Percentiles rank a stretch among this genome's conserved stretches.
These are phyloP conservation scores for Aspergillus nomiae DNA, from an alignment of 2,329 filamentous ascomycete genomes.

Conservation along the genomic window DNA sequence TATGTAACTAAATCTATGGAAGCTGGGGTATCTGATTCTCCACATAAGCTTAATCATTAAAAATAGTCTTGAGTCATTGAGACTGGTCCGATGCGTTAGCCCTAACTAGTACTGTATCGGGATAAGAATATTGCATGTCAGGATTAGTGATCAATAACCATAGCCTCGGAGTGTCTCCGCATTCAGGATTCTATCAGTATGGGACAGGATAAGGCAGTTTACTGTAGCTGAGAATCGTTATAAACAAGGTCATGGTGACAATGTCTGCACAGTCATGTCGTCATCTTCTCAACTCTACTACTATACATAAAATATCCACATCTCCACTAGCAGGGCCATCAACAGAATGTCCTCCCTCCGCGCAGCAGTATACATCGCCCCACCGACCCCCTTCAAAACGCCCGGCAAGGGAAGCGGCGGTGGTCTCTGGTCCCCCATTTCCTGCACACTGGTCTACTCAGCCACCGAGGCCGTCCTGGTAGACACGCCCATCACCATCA, in stretches of 20 bases:
- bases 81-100: too few relatives aligned
- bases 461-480: constrained; percentile 40
- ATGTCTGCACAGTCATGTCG: too few relatives aligned
- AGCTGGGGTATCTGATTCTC: background rate
- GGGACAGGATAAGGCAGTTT: too few relatives aligned
- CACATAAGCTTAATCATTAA: background rate
- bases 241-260: too few relatives aligned
- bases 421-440: constrained; percentile 9
- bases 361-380: constrained; percentile 8
- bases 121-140: background rate
- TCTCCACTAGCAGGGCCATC: background rate
- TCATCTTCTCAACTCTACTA: too few relatives aligned
- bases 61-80: background rate
- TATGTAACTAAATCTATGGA: background rate
- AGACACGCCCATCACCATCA: constrained; percentile 35
- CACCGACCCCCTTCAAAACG: constrained; percentile 6
- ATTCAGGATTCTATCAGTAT: background rate
- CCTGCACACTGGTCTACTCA: constrained; percentile 26
- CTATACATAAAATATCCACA: background rate
- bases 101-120: too few relatives aligned
- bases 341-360: constrained; percentile 3
- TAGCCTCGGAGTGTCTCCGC: background rate
- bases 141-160: background rate
- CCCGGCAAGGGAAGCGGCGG: constrained; percentile 2
- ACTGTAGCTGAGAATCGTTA: too few relatives aligned